A percentile compares a stretch with the other conserved stretches of the same genome.
phyloP scores from a whole-genome alignment of 768 basidiomycete species.

The Mycena leptocephala region DNA sequence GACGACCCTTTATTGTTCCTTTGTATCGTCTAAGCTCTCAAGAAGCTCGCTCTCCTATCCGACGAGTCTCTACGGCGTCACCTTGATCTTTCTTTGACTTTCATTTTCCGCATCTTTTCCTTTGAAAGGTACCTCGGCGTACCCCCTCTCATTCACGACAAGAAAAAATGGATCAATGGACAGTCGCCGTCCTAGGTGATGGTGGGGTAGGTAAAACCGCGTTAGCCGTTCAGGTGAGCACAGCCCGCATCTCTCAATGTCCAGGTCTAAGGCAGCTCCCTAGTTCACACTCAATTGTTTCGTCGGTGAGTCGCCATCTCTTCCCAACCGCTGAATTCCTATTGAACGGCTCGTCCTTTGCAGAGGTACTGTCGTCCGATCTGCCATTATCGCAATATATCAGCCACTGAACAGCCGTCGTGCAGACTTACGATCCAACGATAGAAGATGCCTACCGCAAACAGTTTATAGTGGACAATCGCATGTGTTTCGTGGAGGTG shows the following conservation, averaged over 20 bases:
- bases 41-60: constrained; percentile 34
- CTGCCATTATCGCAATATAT: constrained; percentile 30
- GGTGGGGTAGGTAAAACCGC: constrained; percentile 99
- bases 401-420: constrained; percentile 31
- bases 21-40: constrained; percentile 30
- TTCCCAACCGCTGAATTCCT: constrained; percentile 15
- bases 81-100: constrained; percentile 33
- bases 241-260: constrained; percentile 16
- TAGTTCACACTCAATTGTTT: constrained; percentile 98
- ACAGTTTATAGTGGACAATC: constrained; percentile 94
- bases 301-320: constrained; percentile 77
- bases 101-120: constrained; percentile 35
- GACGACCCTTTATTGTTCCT: constrained; percentile 40
- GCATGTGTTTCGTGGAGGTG: constrained; percentile 96
- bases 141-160: constrained; percentile 24
- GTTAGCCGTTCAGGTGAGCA: constrained; percentile 91
- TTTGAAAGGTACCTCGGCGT: constrained; percentile 27
- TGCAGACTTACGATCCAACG: constrained; percentile 97
- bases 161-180: constrained; percentile 93
- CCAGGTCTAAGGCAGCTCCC: constrained; percentile 13
- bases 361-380: constrained; percentile 32
- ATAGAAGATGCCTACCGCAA: constrained; percentile 99
- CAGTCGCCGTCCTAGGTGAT: constrained; percentile 96
- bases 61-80: constrained; percentile 37
- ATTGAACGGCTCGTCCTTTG: not conserved